A percentile compares a stretch with the other conserved stretches of the same genome.
These are phyloP conservation scores for Gnomoniopsis smithogilvyi DNA, from an alignment of 2,329 filamentous ascomycete genomes.

Conservation along the genomic window DNA sequence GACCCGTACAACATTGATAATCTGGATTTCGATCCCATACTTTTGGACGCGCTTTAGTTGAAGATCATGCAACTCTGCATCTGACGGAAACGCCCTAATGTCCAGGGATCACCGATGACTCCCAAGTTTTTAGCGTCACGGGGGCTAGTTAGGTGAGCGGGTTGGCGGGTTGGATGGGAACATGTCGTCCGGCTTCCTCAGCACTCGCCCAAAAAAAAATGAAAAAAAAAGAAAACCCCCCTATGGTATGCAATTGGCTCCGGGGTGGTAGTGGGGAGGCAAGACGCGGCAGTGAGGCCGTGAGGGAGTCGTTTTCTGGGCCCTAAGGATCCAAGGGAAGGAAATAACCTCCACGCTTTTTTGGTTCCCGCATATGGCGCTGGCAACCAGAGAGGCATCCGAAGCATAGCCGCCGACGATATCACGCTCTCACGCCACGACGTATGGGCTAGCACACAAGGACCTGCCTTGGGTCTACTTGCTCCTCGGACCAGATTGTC, in stretches of 20 bases:
- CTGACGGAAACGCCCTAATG: neutral
- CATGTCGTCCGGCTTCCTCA: neutral
- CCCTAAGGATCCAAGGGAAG: neutral
- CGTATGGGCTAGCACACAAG: neutral
- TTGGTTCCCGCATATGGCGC: constrained; percentile 10
- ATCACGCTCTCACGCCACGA: neutral
- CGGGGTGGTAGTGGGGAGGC: neutral
- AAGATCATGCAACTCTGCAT: neutral
- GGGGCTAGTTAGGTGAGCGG: neutral
- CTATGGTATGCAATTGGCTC: no score
- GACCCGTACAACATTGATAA: neutral
- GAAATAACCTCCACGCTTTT: neutral
- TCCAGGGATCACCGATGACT: neutral
- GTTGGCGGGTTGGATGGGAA: neutral
- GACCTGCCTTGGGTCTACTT: neutral
- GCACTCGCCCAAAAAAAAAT: neutral
- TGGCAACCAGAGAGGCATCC: neutral
- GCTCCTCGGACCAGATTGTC: neutral
- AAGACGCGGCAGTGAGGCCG: neutral
- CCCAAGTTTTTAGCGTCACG: neutral
- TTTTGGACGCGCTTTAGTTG: neutral
- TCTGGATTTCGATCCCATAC: neutral
- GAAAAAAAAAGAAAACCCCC: no score
- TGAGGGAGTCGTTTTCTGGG: neutral
- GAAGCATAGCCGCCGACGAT: neutral